These are phyloP conservation scores for Rhodamnia argentea DNA, from an alignment of 345 rosid genomes.

Conservation along the genomic window DNA sequence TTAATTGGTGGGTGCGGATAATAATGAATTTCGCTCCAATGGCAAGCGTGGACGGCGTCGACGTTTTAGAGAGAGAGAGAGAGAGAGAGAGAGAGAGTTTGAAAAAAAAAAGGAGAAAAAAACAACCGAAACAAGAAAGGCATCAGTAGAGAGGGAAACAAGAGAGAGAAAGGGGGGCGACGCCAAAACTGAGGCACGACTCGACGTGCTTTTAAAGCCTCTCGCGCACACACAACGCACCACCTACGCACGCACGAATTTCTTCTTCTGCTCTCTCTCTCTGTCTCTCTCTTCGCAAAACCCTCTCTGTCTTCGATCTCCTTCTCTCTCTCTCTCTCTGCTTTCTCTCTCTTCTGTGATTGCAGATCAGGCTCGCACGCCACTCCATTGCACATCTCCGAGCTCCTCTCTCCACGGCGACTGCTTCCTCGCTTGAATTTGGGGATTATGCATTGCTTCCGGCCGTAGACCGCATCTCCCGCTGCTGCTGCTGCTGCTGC, in stretches of 20 bases:
- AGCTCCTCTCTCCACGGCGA: not conserved
- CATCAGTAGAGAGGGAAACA: not conserved
- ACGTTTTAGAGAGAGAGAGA: not conserved
- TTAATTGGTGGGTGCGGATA: not conserved
- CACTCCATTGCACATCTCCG: not conserved
- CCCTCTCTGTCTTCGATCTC: not conserved
- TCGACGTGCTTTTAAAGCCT: slow-evolving; percentile 7
- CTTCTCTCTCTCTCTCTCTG: not conserved
- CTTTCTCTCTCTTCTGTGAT: not conserved
- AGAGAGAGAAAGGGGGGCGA: not conserved
- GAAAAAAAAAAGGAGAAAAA: rapidly evolving
- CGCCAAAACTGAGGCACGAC: not conserved
- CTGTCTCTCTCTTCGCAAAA: not conserved
- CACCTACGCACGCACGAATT: not conserved
- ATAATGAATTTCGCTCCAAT: not conserved
- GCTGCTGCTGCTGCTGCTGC: not conserved
- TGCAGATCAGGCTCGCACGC: slow-evolving; percentile 14
- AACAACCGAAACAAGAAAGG: not conserved
- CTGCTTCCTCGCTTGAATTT: not conserved
- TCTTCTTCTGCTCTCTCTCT: not conserved
- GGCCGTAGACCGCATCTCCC: not conserved
- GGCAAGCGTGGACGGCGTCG: not conserved
- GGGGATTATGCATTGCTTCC: not conserved
- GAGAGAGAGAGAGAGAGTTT: not conserved
- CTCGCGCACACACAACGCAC: not conserved